phyloP scores from a whole-genome alignment of 768 basidiomycete genomes.

The Pleurotus ostreatus region DNA sequence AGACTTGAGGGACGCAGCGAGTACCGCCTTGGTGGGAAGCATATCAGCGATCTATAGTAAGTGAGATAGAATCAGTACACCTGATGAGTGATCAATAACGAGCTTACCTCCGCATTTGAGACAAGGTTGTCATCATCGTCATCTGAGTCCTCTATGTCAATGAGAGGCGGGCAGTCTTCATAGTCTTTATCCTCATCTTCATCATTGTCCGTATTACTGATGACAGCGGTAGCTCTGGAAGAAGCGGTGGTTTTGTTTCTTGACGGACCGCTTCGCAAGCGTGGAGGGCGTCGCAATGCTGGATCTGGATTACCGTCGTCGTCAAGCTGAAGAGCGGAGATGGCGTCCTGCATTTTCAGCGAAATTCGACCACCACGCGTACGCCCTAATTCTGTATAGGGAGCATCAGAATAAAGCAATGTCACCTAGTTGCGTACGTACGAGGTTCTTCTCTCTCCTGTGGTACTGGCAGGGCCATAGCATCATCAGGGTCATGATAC shows the following conservation, averaged over 20 bases:
- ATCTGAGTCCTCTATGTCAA: neutral
- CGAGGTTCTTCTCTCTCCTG: neutral
- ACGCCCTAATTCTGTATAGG: neutral
- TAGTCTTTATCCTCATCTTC: neutral
- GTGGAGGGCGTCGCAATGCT: neutral
- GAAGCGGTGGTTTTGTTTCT: neutral
- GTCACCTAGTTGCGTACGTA: neutral
- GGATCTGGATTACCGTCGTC: neutral
- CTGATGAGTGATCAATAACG: neutral
- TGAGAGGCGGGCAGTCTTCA: neutral
- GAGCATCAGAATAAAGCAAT: neutral
- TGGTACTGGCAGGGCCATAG: neutral
- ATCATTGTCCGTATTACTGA: no score
- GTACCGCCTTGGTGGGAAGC: neutral
- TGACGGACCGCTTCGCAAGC: neutral
- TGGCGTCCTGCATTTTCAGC: neutral
- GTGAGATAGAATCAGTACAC: neutral
- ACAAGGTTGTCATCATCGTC: neutral
- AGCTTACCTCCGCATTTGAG: neutral
- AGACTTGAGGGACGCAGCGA: neutral
- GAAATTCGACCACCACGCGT: neutral
- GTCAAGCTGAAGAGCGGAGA: neutral
- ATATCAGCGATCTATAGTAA: neutral
- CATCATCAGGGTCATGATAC: conserved; percentile 7
- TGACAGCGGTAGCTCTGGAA: no score